Base-by-base conservation (phyloP, 1,284 basidiomycete genomes). In the Mycosarcoma maydis region DNA sequence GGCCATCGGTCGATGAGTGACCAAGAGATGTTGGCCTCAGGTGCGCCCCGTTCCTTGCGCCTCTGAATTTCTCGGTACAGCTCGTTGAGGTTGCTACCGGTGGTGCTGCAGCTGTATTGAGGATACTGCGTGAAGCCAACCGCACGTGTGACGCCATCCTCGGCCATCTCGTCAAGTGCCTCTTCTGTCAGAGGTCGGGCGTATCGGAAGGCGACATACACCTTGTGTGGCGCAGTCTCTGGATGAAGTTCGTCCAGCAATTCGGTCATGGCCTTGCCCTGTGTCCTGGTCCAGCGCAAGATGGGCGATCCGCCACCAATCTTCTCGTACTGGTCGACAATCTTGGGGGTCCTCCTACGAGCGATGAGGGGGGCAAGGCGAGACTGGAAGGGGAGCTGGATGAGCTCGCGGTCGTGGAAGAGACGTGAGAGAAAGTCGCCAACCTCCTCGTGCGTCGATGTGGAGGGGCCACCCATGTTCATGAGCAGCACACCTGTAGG, bases 241-340 rank as follows among this genome's bases (percentile, higher is more conserved):
- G 96, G 96, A 72, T 91, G 89, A 17, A 98, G 85, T 82, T 98
- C 94, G 83, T 99, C 95, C 22, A 98, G 87, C 56, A 98, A 85
- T 48, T 87, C 85, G 23, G 88, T 91, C 94, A 99, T 95, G 53
- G 88, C 90, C 51, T 90, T 88, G 41, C 94, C 96, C 84, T 99
- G 96, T 22, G 88, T 82, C 65, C 88, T 85, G 1, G 95, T 96
- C 86, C 96, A 98, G 47, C 87, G 87, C 47, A 95, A 86, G 82
- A 99, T 99, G n/a, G 96, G 96, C 3, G 93, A 97, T 17, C 96
- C 96, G 24, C 95, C 96, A 24, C 96, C 96, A 78, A 99, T 99
- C 55, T 88, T 91, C 14, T 86, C 85, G 84, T 99, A 99, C 83
- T 99, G 96, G 80, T 92, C 84, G 82, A 95, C 93, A 73, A 98